Evolutionary conservation across 140 eudicot species (phyloP).

Genomic region (Anethum foeniculum): DNA sequence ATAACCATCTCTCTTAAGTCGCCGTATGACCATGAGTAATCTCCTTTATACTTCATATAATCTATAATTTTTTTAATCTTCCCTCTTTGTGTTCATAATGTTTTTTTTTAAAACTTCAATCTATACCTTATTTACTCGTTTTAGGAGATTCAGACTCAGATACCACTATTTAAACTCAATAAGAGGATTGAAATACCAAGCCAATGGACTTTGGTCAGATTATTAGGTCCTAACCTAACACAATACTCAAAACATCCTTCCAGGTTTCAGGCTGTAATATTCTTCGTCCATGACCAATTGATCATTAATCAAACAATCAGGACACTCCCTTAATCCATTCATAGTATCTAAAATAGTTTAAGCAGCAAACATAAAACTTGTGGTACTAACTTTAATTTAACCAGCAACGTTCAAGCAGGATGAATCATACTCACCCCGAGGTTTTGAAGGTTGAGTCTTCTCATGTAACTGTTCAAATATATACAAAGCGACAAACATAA

Average conservation of each 20-base stretch:
- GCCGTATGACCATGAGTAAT: neutral
- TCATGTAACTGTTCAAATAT: slow-evolving; percentile 30
- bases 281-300: neutral
- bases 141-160: neutral
- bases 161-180: neutral
- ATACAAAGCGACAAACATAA: neutral
- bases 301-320: neutral
- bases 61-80: neutral
- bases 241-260: neutral
- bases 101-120: neutral
- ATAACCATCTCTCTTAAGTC: neutral
- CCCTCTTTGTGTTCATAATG: neutral
- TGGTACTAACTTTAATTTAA: neutral
- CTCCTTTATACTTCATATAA: neutral
- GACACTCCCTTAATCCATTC: neutral
- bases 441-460: slow-evolving; percentile 33
- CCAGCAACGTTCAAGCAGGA: neutral
- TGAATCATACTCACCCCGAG: slow-evolving; percentile 45
- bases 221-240: neutral
- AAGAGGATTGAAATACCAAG: neutral
- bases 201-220: neutral
- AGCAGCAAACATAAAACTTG: neutral
- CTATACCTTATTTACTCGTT: neutral
- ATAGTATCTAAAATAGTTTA: neutral
- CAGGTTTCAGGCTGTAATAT: neutral